Evolutionary conservation across 2,329 filamentous ascomycete species (phyloP).

Genomic region (Diaporthe aspalathi): DNA sequence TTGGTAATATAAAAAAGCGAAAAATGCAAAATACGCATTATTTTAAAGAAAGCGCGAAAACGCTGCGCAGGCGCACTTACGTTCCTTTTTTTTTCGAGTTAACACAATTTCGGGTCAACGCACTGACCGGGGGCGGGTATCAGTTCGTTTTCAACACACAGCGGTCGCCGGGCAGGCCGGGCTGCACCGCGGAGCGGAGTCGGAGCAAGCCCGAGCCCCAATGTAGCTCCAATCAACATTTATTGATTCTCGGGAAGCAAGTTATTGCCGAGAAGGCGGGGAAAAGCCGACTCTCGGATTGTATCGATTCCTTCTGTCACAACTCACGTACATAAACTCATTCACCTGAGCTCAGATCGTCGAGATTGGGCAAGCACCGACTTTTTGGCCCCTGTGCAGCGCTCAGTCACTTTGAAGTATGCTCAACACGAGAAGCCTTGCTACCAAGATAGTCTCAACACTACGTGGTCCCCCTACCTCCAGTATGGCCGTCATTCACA

Average conservation of each 20-base stretch:
- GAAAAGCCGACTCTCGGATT: slow-evolving; percentile 2
- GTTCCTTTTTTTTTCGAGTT: too few species aligned
- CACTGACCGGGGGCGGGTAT: too few species aligned
- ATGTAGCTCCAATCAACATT: neutral
- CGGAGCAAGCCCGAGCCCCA: slow-evolving; percentile 6
- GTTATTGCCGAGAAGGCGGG: slow-evolving; percentile 12
- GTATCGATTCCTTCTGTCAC: too few species aligned
- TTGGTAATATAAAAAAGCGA: too few species aligned
- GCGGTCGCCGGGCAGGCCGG: too few species aligned
- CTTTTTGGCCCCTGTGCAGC: neutral
- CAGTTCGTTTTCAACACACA: too few species aligned
- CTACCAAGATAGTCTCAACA: neutral
- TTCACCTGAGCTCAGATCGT: neutral
- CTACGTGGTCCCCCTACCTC: neutral
- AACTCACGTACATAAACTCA: neutral
- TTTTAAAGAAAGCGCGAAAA: too few species aligned
- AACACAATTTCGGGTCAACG: too few species aligned
- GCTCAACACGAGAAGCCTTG: neutral
- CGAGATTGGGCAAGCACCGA: neutral
- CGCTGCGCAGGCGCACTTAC: too few species aligned
- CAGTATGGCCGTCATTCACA: slow-evolving; percentile 16
- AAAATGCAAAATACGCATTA: too few species aligned
- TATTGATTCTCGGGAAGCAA: neutral
- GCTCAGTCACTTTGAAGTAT: neutral
- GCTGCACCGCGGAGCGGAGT: neutral